Evolutionary conservation across 768 basidiomycete species (phyloP).

Genomic region (Xerocomus spinulosus): DNA sequence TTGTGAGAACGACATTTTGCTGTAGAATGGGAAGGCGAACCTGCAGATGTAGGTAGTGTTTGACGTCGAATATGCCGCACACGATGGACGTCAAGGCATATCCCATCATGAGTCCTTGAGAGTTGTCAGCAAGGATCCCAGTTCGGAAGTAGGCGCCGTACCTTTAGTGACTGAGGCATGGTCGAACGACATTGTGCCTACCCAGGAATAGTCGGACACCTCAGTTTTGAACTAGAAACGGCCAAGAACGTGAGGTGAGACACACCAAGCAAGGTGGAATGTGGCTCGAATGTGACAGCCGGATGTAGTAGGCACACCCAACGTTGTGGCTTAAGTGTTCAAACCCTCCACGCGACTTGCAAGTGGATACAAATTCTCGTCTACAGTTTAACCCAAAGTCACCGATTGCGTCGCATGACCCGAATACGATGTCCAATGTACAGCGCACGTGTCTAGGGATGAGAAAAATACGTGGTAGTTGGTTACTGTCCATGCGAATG

Average conservation of each 20-base stretch:
- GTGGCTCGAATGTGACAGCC: not conserved
- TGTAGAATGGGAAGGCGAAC: constrained; percentile 33
- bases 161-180: constrained; percentile 84
- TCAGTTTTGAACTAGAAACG: not conserved
- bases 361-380: not conserved
- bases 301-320: no score
- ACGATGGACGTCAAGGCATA: constrained; percentile 68
- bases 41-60: constrained; percentile 86
- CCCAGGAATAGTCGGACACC: not conserved
- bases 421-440: not conserved
- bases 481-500: constrained; percentile 1
- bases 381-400: not conserved
- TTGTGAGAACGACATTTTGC: constrained; percentile 3
- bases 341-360: not conserved
- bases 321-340: no score
- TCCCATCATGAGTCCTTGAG: constrained; percentile 69
- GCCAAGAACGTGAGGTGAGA: not conserved
- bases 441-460: not conserved
- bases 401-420: not conserved
- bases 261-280: not conserved
- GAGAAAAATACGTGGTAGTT: not conserved
- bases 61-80: constrained; percentile 77
- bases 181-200: constrained; percentile 64
- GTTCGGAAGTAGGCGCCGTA: constrained; percentile 23
- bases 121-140: constrained; percentile 1